Evolutionary conservation across 305 asterid genomes (phyloP).

Genomic region (Lippia alba): DNA sequence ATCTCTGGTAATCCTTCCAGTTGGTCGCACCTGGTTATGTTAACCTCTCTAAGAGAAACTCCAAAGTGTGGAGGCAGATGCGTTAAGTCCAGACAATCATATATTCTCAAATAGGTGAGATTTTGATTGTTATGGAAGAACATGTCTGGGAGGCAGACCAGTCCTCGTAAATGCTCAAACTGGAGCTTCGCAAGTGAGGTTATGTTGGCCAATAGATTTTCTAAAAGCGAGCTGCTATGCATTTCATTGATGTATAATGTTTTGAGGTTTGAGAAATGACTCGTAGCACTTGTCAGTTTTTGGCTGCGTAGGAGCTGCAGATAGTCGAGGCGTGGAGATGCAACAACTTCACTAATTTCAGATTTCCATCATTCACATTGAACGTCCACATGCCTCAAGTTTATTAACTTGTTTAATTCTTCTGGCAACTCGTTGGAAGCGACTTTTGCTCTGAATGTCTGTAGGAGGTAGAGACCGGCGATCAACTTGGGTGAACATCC

Average conservation of each 20-base stretch:
- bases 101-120: neutral
- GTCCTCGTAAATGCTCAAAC: neutral
- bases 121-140: conserved; percentile 21
- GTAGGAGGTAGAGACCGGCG: too few relatives aligned
- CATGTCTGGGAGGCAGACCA: conserved; percentile 22
- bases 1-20: too few relatives aligned
- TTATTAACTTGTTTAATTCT: too few relatives aligned
- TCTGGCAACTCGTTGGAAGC: too few relatives aligned
- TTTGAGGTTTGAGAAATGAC: conserved; percentile 26
- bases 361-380: conserved; percentile 13
- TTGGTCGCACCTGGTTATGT: too few relatives aligned
- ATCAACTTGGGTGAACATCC: conserved; percentile 2
- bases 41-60: too few relatives aligned
- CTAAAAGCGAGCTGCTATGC: neutral
- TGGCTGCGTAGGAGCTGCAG: too few relatives aligned
- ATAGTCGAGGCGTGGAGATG: too few relatives aligned
- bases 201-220: conserved; percentile 24
- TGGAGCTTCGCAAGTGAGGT: neutral
- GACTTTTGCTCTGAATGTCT: conserved; percentile 6
- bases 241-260: neutral
- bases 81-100: neutral
- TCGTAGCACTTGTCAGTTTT: too few relatives aligned
- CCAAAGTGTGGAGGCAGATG: too few relatives aligned
- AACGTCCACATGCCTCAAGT: too few relatives aligned
- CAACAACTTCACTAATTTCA: too few relatives aligned